Percentiles rank a stretch among this genome's conserved stretches.
Evolutionary conservation across 805 yeast genomes (phyloP).

Genomic region (Kazachstania bromeliacearum): DNA sequence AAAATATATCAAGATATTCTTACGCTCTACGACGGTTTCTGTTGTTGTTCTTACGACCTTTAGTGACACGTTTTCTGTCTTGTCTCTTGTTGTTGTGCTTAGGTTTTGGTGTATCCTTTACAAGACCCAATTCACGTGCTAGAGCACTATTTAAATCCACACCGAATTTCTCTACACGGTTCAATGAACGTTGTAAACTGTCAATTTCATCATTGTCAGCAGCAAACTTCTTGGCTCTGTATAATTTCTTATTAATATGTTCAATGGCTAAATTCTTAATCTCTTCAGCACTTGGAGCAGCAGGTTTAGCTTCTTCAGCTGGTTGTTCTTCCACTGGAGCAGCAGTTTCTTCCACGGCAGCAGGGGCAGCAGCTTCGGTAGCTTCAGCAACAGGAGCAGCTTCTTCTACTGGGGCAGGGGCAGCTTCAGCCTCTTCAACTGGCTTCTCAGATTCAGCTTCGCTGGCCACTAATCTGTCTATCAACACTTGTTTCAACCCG

Average conservation of each 20-base stretch:
- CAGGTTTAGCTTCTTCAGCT: slow-evolving; percentile 4
- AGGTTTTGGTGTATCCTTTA: slow-evolving; percentile 18
- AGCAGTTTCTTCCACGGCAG: background rate
- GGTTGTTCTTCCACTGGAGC: background rate
- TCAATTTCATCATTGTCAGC: slow-evolving; percentile 51
- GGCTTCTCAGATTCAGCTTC: slow-evolving; percentile 7
- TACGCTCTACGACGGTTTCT: too few relatives aligned
- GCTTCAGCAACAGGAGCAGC: background rate
- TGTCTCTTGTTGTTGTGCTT: slow-evolving; percentile 4
- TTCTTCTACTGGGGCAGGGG: slow-evolving; percentile 1
- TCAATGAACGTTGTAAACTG: slow-evolving; percentile 44
- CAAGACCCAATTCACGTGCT: slow-evolving; percentile 58
- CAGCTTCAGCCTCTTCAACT: slow-evolving; percentile 7
- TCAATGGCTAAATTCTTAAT: slow-evolving; percentile 60
- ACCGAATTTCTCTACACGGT: slow-evolving; percentile 69
- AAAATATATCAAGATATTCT: too few relatives aligned
- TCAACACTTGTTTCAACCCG: slow-evolving; percentile 76
- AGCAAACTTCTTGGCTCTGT: slow-evolving; percentile 73
- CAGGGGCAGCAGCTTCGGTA: background rate
- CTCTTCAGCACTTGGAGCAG: slow-evolving; percentile 50
- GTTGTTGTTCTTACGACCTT: background rate
- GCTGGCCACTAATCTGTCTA: slow-evolving; percentile 40
- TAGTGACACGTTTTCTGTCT: too few relatives aligned
- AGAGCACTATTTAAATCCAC: slow-evolving; percentile 55
- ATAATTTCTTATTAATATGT: slow-evolving; percentile 54